Evolutionary conservation across 495 filamentous ascomycete genomes (phyloP).

Genomic region (Aspergillus leporis): DNA sequence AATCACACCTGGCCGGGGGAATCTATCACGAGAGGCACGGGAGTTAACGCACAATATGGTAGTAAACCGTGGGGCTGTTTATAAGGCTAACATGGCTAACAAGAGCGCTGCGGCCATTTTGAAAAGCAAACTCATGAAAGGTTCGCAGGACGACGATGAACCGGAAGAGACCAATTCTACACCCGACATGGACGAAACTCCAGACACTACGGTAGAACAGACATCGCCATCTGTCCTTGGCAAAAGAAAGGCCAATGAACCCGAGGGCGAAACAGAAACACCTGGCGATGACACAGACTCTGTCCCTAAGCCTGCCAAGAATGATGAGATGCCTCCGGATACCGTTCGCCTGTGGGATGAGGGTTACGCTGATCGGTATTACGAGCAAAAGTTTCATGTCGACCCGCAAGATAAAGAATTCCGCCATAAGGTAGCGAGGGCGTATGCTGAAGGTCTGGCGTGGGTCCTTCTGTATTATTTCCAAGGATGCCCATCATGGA

Average conservation of each 20-base stretch:
- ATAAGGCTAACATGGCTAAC: conserved; percentile 81
- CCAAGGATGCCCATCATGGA: conserved; percentile 97
- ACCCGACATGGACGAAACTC: conserved; percentile 19
- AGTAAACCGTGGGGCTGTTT: conserved; percentile 71
- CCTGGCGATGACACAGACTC: conserved; percentile 36
- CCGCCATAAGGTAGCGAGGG: conserved; percentile 84
- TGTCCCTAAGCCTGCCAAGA: conserved; percentile 24
- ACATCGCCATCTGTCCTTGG: conserved; percentile 52
- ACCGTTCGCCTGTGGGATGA: conserved; percentile 91
- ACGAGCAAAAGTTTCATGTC: conserved; percentile 95
- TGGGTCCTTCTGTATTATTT: conserved; percentile 99
- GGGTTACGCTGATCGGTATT: conserved; percentile 94
- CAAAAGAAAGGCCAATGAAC: conserved; percentile 62
- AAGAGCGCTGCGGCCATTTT: conserved; percentile 90
- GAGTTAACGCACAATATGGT: conserved; percentile 85
- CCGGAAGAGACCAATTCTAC: conserved; percentile 20
- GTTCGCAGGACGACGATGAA: conserved; percentile 22
- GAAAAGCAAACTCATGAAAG: conserved; percentile 74
- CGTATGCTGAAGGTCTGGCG: conserved; percentile 94
- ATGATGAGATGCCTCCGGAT: conserved; percentile 68
- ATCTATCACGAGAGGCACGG: conserved; percentile 60
- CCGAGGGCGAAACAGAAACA: conserved; percentile 61
- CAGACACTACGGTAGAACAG: conserved; percentile 24
- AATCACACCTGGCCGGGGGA: conserved; percentile 58
- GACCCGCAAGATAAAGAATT: conserved; percentile 80